Conservation (phyloP, 208 protist species). For the Acanthamoeba healyi region DNA sequence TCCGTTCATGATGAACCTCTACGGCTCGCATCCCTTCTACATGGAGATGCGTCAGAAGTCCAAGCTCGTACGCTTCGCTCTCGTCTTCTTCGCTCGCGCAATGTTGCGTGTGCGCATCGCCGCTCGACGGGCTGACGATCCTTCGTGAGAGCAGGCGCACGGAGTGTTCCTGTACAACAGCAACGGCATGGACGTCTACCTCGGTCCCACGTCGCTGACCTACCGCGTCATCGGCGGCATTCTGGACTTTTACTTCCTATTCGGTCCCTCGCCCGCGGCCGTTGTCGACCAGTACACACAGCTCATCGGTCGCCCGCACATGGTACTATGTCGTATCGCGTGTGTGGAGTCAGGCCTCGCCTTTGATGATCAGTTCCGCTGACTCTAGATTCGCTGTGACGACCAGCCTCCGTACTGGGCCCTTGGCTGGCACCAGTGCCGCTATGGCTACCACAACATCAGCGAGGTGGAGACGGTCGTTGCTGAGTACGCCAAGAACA, state of each 20-base stretch:
- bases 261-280: slow-evolving; percentile 85
- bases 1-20: slow-evolving; percentile 78
- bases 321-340: slow-evolving; percentile 81
- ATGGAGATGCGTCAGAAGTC: slow-evolving; percentile 77
- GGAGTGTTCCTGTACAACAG: slow-evolving; percentile 91
- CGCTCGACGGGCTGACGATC: no score
- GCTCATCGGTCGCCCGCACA: slow-evolving; percentile 88
- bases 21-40: slow-evolving; percentile 90
- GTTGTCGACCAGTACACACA: slow-evolving; percentile 88
- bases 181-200: slow-evolving; percentile 90
- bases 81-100: no score
- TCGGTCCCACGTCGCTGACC: slow-evolving; percentile 76
- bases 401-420: slow-evolving; percentile 72
- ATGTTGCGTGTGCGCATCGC: no score
- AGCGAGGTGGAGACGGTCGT: slow-evolving; percentile 85
- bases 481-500: slow-evolving; percentile 79
- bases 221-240: slow-evolving; percentile 86
- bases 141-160: slow-evolving; percentile 49
- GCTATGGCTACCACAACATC: slow-evolving; percentile 90
- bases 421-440: slow-evolving; percentile 90
- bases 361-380: no score
- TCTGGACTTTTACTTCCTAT: slow-evolving; percentile 91
- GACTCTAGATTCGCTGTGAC: no score
- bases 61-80: slow-evolving; percentile 21
- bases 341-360: no score